Percentiles rank a stretch among this genome's conserved stretches.
Evolutionary conservation across 805 yeast species (phyloP).

Genomic region (Saccharomycopsis schoenii): DNA sequence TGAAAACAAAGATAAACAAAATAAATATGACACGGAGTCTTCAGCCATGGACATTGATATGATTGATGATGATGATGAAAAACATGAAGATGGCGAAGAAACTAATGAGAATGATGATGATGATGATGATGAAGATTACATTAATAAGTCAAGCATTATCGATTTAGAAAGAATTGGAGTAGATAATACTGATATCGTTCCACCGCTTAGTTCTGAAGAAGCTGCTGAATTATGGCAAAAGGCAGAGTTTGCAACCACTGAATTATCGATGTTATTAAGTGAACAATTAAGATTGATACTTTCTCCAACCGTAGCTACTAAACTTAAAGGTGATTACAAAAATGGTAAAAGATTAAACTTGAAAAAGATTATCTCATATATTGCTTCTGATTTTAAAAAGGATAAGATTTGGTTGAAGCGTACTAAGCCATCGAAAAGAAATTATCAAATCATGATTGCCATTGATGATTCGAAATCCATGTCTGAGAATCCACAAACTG

Average conservation of each 20-base stretch:
- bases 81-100: constrained; percentile 21
- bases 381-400: constrained; percentile 94
- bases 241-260: constrained; percentile 80
- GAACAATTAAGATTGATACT: constrained; percentile 88
- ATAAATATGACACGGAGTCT: constrained; percentile 30
- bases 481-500: constrained; percentile 79
- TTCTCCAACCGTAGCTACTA: constrained; percentile 95
- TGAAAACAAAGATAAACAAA: constrained; percentile 31
- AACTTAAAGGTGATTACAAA: constrained; percentile 88
- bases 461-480: constrained; percentile 96
- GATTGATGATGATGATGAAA: constrained; percentile 24
- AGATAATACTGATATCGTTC: constrained; percentile 19
- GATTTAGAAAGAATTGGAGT: constrained; percentile 19
- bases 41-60: constrained; percentile 25
- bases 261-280: constrained; percentile 74
- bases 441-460: constrained; percentile 95
- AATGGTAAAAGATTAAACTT: constrained; percentile 95
- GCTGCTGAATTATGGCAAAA: constrained; percentile 74
- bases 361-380: constrained; percentile 95
- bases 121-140: constrained; percentile 27
- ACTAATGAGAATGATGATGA: constrained; percentile 22
- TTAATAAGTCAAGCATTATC: constrained; percentile 10
- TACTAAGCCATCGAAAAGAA: constrained; percentile 94
- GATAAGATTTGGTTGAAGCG: constrained; percentile 98
- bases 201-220: constrained; percentile 47